Evolutionary conservation across 192 early-diverging fungal species (phyloP).

Genomic region (Dispira parvispora): DNA sequence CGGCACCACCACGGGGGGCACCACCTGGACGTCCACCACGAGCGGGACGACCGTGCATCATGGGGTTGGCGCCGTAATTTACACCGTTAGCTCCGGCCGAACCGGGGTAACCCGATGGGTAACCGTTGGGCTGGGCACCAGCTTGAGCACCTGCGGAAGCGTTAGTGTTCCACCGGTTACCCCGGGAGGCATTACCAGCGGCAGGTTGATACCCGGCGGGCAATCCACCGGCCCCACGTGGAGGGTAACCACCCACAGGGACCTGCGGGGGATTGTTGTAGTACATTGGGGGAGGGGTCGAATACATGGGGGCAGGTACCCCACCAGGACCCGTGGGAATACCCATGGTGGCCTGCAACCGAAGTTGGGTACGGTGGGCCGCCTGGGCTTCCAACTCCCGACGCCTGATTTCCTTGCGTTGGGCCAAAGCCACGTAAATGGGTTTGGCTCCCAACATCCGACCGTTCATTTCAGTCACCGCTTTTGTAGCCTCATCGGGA

Average conservation of each 20-base stretch:
- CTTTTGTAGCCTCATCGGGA: slow-evolving; percentile 96
- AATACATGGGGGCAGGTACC: slow-evolving; percentile 18
- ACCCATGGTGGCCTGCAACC: slow-evolving; percentile 48
- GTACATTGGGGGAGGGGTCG: slow-evolving; percentile 15
- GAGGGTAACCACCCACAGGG: slow-evolving; percentile 19
- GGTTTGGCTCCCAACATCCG: slow-evolving; percentile 89
- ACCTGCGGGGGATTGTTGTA: slow-evolving; percentile 8
- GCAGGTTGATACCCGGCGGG: slow-evolving; percentile 19
- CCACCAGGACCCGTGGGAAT: slow-evolving; percentile 12
- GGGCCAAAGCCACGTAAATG: slow-evolving; percentile 94
- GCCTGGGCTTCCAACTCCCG: slow-evolving; percentile 93
- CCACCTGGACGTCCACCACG: slow-evolving; percentile 20
- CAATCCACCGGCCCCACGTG: slow-evolving; percentile 18
- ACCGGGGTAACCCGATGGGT: neutral
- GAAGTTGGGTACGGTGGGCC: slow-evolving; percentile 72
- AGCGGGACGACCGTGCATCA: neutral
- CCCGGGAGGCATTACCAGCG: neutral
- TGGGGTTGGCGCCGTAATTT: neutral
- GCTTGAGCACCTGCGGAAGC: neutral
- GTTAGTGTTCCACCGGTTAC: slow-evolving; percentile 8
- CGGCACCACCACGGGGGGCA: slow-evolving; percentile 16
- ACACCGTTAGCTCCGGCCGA: neutral
- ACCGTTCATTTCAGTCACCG: slow-evolving; percentile 97
- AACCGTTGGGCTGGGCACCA: neutral
- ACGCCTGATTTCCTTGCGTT: slow-evolving; percentile 92